Evolutionary conservation across 352 stramenopile genomes (phyloP), one percentile per base, ranked within the genome.

Genomic region (Phytophthora colocasiae): DNA sequence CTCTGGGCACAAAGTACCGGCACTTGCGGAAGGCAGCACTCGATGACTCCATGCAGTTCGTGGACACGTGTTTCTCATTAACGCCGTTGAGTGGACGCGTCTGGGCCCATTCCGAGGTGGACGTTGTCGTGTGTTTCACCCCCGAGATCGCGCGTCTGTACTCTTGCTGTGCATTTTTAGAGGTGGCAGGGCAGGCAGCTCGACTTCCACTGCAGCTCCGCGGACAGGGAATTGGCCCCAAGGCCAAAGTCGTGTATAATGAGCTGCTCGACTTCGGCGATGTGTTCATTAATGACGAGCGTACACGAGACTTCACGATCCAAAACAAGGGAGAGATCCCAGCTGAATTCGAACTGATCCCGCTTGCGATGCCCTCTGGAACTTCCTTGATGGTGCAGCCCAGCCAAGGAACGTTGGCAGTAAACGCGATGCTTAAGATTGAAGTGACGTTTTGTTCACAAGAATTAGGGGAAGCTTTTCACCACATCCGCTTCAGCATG

Each of bases 261-360:
- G 90, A 96, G 61, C 69, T 97, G 9, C 65, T 99, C 38, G 95
- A 99, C 62, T 93, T 99, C 58, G 96, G 96, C 4, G 95, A 98
- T 46, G 86, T 99, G 10, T 98, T 98, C 52, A 96, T 99, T 58
- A 97, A 85, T 43, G 90, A 94, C 39, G 72, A 86, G 55, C 86
- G 94, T 43, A 88, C 73, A 6, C 93, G 96, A 29, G 85, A 98
- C 66, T 91, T 98, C 34, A 87, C 82, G 3, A 96, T 98, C 58
- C 85, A 97, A 58, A 98, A 98, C 72, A 96, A 93, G 47, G 95
- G 96, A 26, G 96, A 98, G 53, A 99, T 99, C 45, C 76, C 88
- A 5, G 91, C 90, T 8, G 73, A 87, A n/a, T 96, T 89, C 59
- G 76, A 85, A 49, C 67, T 93, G 12, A 56, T 91, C 1, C 68